Base-by-base conservation (phyloP, 2,329 filamentous ascomycete genomes). In the Aspergillus proliferans region DNA sequence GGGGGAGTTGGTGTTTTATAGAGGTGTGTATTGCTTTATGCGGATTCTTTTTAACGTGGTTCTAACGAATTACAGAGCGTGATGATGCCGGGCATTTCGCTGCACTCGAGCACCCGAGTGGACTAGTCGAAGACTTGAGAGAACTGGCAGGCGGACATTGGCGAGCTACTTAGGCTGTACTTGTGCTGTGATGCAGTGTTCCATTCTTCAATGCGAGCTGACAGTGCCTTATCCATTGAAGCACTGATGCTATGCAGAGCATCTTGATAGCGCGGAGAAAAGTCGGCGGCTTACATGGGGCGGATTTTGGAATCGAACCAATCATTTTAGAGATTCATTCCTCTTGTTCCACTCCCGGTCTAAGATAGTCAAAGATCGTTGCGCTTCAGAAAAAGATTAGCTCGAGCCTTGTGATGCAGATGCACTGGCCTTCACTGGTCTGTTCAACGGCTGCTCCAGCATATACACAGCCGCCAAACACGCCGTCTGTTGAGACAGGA, bases 401-500 rank as follows among this genome's bases (percentile, higher is more conserved):
- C 18, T 41, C 6, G 38, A 10, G 10, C 4, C 4, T 41, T 6
- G 2, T 24, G n/a, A 12, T 34, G 33, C 33, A 34, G n/a, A 15
- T 34, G 12, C n/a, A 34, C 10, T 34, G 10, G 73, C 73, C 60
- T 76, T 76, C 2, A 77, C 59, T 14, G 67, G 69, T 3, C 74
- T 62, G 47, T 69, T 66, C 33, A 69, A 61, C 3, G 70, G 67
- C 51, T 67, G 65, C 8, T 55, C 60, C 38, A 78, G 54, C 71
- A 77, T 73, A 46, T 66, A 76, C 1, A 70, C 58, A 3, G 68
- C 72, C 3, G 67, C 24, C 24, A 26, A 26, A 6, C 24, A 26
- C 24, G 7, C 24, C 24, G 24, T 26, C 24, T 6, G 6, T 8
- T 4, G 24, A 26, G 24, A 26, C 24, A 7, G 24, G 24, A 24